These are phyloP conservation scores for Protostelium mycophagum DNA, from an alignment of 78 protist species.

Conservation along the genomic window DNA sequence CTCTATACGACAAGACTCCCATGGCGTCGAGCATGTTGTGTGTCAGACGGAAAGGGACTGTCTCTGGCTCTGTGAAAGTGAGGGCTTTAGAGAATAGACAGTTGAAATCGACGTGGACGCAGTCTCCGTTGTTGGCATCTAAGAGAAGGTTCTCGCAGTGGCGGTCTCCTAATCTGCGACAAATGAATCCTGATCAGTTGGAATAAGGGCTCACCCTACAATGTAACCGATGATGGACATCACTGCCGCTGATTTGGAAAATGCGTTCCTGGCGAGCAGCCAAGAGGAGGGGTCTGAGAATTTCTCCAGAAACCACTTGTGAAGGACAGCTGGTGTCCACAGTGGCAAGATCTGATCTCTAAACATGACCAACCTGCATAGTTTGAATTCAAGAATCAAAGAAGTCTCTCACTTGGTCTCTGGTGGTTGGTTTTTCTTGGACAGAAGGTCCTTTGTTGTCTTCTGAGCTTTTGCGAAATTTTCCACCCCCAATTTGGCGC, in stretches of 20 bases:
- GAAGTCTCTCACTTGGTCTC: not conserved
- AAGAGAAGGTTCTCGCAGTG: slow-evolving; percentile 94
- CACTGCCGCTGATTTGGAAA: slow-evolving; percentile 66
- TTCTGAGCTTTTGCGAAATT: not conserved
- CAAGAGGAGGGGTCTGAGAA: slow-evolving; percentile 85
- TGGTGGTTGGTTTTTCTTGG: not conserved
- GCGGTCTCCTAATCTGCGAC: slow-evolving; percentile 82
- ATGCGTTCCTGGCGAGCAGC: slow-evolving; percentile 75
- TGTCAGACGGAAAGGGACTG: slow-evolving; percentile 94
- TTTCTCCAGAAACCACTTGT: slow-evolving; percentile 72
- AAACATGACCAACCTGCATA: not conserved
- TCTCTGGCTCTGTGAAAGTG: slow-evolving; percentile 69
- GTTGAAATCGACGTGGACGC: slow-evolving; percentile 91
- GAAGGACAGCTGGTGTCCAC: slow-evolving; percentile 74
- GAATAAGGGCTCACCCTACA: slow-evolving; percentile 39
- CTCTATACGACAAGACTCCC: slow-evolving; percentile 80
- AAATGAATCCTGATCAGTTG: not conserved
- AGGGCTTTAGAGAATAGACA: slow-evolving; percentile 88
- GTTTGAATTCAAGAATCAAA: too few relatives aligned
- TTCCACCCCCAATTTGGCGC: not conserved
- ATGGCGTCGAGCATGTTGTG: slow-evolving; percentile 87
- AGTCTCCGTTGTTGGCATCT: slow-evolving; percentile 73
- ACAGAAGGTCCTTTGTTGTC: not conserved
- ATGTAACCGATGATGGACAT: slow-evolving; percentile 88
- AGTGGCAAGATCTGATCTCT: not conserved